These are phyloP conservation scores for Malus sylvestris DNA, from an alignment of 306 rosid genomes.

Conservation along the genomic window DNA sequence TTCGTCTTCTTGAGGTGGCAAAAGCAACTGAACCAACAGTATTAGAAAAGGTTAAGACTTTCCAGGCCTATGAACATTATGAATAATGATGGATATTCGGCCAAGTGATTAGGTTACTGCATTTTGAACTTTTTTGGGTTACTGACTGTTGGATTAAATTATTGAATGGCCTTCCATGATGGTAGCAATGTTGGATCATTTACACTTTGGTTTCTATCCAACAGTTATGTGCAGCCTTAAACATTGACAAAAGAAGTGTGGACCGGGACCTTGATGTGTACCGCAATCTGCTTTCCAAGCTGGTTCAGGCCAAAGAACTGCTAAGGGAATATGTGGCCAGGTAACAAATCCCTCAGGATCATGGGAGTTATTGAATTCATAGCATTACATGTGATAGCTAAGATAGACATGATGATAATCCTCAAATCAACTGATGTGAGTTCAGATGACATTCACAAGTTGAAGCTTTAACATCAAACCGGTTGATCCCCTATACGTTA, in stretches of 20 bases:
- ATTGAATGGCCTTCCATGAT: not conserved
- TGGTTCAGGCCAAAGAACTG: conserved; percentile 96
- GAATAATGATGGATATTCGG: not conserved
- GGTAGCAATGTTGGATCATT: not conserved
- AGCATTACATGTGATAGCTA: not conserved
- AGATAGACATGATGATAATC: not conserved
- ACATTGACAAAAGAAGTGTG: conserved; percentile 72
- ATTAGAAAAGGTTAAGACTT: conserved; percentile 73
- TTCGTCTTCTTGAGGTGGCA: conserved; percentile 91
- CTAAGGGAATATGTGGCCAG: conserved; percentile 88
- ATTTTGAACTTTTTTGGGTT: not conserved
- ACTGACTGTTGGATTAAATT: not conserved
- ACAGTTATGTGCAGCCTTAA: conserved; percentile 81
- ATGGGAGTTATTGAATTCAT: not conserved
- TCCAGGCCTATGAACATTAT: not conserved
- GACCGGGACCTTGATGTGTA: conserved; percentile 97
- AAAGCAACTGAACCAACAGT: conserved; percentile 85
- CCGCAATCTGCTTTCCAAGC: conserved; percentile 87
- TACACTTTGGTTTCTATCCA: conserved; percentile 21
- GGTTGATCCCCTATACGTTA: not conserved
- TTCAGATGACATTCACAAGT: not conserved
- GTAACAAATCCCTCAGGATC: conserved; percentile 30
- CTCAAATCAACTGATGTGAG: not conserved
- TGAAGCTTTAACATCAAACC: not conserved
- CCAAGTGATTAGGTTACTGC: not conserved